phyloP scores from a whole-genome alignment of 495 filamentous ascomycete genomes.

The Mytilinidion resinicola region DNA sequence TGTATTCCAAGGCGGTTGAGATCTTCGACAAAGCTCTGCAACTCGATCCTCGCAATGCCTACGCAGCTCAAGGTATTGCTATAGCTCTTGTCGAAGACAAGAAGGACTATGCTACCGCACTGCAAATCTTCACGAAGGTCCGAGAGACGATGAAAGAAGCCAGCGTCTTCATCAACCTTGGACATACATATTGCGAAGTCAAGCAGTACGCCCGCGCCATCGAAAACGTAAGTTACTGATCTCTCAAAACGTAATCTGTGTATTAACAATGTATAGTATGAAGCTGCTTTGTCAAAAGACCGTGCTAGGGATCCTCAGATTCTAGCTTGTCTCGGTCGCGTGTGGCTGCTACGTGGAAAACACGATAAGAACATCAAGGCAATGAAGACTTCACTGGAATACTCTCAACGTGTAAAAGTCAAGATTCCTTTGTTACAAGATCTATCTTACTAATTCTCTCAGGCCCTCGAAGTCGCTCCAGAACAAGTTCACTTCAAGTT shows the following conservation, averaged over 20 bases:
- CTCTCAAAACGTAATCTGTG: neutral
- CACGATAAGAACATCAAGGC: conserved; percentile 68
- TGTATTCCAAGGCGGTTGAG: conserved; percentile 85
- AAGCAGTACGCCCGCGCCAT: conserved; percentile 84
- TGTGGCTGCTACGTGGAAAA: conserved; percentile 81
- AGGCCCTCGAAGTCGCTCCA: conserved; percentile 70
- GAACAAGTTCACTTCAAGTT: conserved; percentile 88
- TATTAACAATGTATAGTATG: conserved; percentile 53
- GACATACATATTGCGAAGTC: conserved; percentile 84
- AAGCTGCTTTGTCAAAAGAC: conserved; percentile 78
- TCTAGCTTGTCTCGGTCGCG: conserved; percentile 86
- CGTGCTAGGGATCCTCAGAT: conserved; percentile 72
- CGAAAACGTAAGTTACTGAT: conserved; percentile 56
- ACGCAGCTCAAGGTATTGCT: conserved; percentile 90
- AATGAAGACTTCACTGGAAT: conserved; percentile 84
- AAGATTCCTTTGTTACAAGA: neutral
- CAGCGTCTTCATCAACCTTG: conserved; percentile 82
- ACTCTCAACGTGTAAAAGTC: conserved; percentile 61
- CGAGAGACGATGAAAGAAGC: conserved; percentile 81
- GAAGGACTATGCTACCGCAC: conserved; percentile 71
- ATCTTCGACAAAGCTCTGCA: conserved; percentile 98
- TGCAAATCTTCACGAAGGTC: conserved; percentile 81
- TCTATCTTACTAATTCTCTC: conserved; percentile 19
- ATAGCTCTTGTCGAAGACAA: conserved; percentile 91
- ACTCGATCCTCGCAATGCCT: conserved; percentile 86